Evolutionary conservation across 106 monocot genomes (phyloP).

Genomic region (Narthecium ossifragum): DNA sequence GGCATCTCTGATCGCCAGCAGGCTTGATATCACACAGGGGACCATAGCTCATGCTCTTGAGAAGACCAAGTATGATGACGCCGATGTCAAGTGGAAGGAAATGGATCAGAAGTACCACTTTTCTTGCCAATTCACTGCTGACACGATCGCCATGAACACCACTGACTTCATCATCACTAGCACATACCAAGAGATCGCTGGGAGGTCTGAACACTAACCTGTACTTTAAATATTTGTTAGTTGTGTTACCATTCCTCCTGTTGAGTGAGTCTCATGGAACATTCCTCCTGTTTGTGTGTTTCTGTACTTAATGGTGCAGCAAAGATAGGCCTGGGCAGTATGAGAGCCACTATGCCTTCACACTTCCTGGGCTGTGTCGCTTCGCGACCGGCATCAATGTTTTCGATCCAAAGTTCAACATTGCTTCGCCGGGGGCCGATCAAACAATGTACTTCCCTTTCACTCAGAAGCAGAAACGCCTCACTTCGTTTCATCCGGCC

Average conservation of each 20-base stretch:
- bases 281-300: too few relatives aligned
- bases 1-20: slow-evolving; percentile 80
- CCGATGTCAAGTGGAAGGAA: slow-evolving; percentile 88
- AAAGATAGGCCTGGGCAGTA: slow-evolving; percentile 89
- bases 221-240: too few relatives aligned
- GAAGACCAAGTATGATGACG: slow-evolving; percentile 95
- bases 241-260: neutral
- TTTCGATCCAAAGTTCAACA: slow-evolving; percentile 94
- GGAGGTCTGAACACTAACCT: slow-evolving; percentile 80
- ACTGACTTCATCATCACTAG: slow-evolving; percentile 95
- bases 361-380: slow-evolving; percentile 86
- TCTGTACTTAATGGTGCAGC: too few relatives aligned
- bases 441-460: slow-evolving; percentile 93
- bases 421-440: slow-evolving; percentile 92
- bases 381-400: slow-evolving; percentile 75
- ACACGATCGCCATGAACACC: slow-evolving; percentile 91
- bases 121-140: slow-evolving; percentile 92
- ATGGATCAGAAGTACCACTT: slow-evolving; percentile 90
- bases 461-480: slow-evolving; percentile 76
- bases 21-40: slow-evolving; percentile 88
- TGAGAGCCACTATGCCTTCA: slow-evolving; percentile 83
- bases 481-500: slow-evolving; percentile 42
- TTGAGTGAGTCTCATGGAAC: neutral
- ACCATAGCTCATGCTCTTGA: slow-evolving; percentile 97
- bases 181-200: slow-evolving; percentile 97